These are phyloP conservation scores for Fusarium subglutinans DNA, from an alignment of 2,329 filamentous ascomycete species.

Conservation along the genomic window DNA sequence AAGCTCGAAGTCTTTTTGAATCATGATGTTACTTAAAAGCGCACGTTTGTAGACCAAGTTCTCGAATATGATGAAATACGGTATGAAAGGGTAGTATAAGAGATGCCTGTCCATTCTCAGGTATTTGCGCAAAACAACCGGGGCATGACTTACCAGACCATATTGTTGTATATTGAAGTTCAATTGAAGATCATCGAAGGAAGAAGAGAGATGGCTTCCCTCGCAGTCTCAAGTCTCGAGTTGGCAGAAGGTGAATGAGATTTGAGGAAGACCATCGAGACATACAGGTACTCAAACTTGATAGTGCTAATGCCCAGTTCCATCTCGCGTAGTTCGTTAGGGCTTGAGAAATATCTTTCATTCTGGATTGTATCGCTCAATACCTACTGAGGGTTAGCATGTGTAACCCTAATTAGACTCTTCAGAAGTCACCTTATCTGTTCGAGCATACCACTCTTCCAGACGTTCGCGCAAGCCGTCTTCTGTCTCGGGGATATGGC, in stretches of 20 bases:
- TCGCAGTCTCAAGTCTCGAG: neutral
- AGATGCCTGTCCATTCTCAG: neutral
- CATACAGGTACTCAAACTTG: slow-evolving; percentile 1
- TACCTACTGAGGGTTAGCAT: neutral
- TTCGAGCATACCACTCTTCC: neutral
- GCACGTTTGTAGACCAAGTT: neutral
- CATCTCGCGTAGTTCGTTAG: neutral
- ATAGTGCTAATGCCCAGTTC: neutral
- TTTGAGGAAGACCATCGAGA: neutral
- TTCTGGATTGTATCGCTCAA: neutral
- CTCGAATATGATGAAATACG: slow-evolving; percentile 18
- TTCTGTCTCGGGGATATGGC: neutral
- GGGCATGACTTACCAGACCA: neutral
- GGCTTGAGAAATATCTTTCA: neutral
- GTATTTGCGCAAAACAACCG: accelerated
- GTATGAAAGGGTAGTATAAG: slow-evolving; percentile 8
- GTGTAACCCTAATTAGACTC: accelerated
- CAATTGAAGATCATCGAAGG: slow-evolving; percentile 10
- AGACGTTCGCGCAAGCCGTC: accelerated
- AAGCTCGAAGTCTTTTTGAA: neutral
- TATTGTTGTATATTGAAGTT: neutral
- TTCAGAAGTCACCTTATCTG: neutral
- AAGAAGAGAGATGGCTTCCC: neutral
- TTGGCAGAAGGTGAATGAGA: neutral
- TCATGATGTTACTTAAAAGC: accelerated